Percentiles rank a stretch among this genome's conserved stretches.
phyloP scores from a whole-genome alignment of 2,329 filamentous ascomycete genomes.

The Sarocladium kiliense region DNA sequence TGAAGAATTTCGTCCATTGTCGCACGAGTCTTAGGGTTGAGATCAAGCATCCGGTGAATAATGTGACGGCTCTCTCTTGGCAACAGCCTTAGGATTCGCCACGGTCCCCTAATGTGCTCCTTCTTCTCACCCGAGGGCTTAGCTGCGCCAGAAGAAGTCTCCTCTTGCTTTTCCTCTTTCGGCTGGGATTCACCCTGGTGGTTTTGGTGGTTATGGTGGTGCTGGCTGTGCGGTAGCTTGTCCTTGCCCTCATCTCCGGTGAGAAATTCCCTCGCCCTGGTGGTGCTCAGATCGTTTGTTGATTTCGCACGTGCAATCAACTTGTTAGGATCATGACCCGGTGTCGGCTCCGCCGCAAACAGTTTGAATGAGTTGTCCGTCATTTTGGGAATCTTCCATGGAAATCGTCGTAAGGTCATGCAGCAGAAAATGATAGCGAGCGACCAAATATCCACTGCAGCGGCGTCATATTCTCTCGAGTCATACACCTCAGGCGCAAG shows the following conservation, averaged over 20 bases:
- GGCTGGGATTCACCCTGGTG: background rate
- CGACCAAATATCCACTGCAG: conserved; percentile 95
- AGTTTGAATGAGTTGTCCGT: conserved; percentile 94
- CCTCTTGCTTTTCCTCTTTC: conserved; percentile 9
- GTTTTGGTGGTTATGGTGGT: background rate
- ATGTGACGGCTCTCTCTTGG: conserved; percentile 88
- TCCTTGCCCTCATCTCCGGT: conserved; percentile 26
- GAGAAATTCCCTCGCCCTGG: conserved; percentile 32
- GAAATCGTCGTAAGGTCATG: conserved; percentile 92
- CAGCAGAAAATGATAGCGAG: conserved; percentile 98
- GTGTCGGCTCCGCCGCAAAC: conserved; percentile 80
- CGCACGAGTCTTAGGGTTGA: conserved; percentile 78
- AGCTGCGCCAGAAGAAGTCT: background rate
- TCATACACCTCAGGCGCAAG: conserved; percentile 96
- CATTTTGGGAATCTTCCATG: conserved; percentile 90
- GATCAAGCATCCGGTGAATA: conserved; percentile 85
- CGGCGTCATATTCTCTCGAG: conserved; percentile 85
- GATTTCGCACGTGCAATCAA: conserved; percentile 35
- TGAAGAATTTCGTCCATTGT: conserved; percentile 80
- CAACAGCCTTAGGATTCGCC: conserved; percentile 80
- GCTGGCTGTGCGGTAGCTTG: conserved; percentile 9
- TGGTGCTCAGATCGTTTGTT: conserved; percentile 33
- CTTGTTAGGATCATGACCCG: conserved; percentile 58
- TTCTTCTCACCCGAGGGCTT: conserved; percentile 45
- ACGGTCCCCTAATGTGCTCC: conserved; percentile 85